These are phyloP conservation scores for Mycena galopus DNA, from an alignment of 768 basidiomycete genomes.

Conservation along the genomic window DNA sequence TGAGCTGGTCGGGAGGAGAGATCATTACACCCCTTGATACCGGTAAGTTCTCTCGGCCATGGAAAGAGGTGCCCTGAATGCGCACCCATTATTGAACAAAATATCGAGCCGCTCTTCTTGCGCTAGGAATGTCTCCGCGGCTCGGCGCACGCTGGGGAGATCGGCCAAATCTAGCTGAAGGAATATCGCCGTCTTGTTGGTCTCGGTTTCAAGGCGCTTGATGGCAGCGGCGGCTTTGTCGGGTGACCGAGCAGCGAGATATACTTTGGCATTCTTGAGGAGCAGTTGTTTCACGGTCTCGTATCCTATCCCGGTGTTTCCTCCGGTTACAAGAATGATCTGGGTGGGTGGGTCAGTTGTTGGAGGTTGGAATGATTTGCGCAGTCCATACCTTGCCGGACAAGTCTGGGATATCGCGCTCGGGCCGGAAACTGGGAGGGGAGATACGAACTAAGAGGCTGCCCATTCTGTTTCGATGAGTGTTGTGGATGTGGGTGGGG, in stretches of 20 bases:
- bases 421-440: neutral
- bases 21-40: neutral
- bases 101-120: neutral
- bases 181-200: neutral
- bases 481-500: no score
- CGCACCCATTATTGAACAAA: constrained; percentile 1
- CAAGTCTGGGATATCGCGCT: neutral
- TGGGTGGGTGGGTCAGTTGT: neutral
- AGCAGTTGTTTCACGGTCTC: neutral
- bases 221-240: neutral
- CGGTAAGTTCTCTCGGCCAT: neutral
- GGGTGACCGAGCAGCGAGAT: neutral
- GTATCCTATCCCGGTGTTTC: constrained; percentile 2
- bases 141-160: neutral
- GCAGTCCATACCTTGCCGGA: neutral
- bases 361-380: neutral
- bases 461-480: neutral
- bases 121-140: neutral
- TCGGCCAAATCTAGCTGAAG: neutral
- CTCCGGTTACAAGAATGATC: neutral
- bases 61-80: neutral
- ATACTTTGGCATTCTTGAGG: neutral
- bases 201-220: neutral
- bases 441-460: neutral
- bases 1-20: neutral